Base-by-base conservation (phyloP, 371 early-diverging fungal genomes). In the Mucor circinelloides region DNA sequence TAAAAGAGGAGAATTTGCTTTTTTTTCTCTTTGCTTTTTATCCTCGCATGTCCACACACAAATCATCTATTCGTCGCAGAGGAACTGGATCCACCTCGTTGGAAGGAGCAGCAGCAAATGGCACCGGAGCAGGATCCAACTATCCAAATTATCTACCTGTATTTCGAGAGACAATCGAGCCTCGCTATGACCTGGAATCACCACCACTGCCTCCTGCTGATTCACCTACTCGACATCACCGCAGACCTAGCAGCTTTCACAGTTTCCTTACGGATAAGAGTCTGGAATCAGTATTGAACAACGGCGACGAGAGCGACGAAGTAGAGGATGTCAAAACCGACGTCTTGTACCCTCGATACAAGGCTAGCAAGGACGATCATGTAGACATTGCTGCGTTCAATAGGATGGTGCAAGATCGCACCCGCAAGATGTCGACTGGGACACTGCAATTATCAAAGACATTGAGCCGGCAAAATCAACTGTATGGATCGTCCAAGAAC, bases 331-430 rank as follows among this genome's bases (percentile, higher is more conserved):
- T 81, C 6, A 65, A 76, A 32, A 58, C 71, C 12, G 81, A 81
- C 67, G 81, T 81, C 1, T 31, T 81, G 17, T 81, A 67, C 55
- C 78, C 79, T 34, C 76, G 73, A 3, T 78, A 71, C 32, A 64
- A 42, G 7, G 17, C 42, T 5, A 70, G 56, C 8, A n/a, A 61
- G 15, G 64, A 69, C 25, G 63, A 76, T 44, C 58, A 68, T 25
- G 70, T 73, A 2, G 75, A 78, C 54, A 60, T 81, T 9, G 72
- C 67, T 1, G 76, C 74, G 7, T 81, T 81, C 61, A 64, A 75
- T 66, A 55, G 60, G 1, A 66, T 76, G 66, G 71, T 78, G 0
- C 67, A 72, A 28, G 59, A 76, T 13, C 71, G 55, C 36, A 57
- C 60, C 10, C 66, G 75, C 25, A 76, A 74, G 28, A 8, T 60